phyloP scores from a whole-genome alignment of 768 basidiomycete genomes.

The Podaxis pistillaris region DNA sequence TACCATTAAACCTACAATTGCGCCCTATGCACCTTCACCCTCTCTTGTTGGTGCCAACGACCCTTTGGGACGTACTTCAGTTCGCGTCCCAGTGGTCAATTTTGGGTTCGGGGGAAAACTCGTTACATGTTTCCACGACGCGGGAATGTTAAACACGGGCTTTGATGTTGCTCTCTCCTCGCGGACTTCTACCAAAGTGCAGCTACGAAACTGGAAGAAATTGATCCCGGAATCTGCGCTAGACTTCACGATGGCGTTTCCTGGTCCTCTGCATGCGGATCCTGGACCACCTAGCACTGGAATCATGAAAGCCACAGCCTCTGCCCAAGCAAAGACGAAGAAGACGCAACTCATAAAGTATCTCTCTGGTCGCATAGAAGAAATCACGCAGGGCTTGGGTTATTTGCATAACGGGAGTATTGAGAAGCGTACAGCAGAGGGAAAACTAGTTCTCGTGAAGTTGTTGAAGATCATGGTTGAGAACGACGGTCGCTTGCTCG shows the following conservation, averaged over 20 bases:
- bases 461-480: slow-evolving; percentile 81
- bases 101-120: slow-evolving; percentile 96
- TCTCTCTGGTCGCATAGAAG: slow-evolving; percentile 69
- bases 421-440: slow-evolving; percentile 65
- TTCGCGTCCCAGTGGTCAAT: slow-evolving; percentile 74
- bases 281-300: slow-evolving; percentile 60
- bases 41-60: slow-evolving; percentile 82
- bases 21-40: slow-evolving; percentile 80
- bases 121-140: slow-evolving; percentile 83
- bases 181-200: slow-evolving; percentile 65
- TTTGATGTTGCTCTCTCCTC: slow-evolving; percentile 78
- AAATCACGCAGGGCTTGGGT: slow-evolving; percentile 73
- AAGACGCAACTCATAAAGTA: slow-evolving; percentile 78
- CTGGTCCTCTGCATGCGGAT: slow-evolving; percentile 86
- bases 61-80: slow-evolving; percentile 70
- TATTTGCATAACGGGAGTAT: slow-evolving; percentile 50
- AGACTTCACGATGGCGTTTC: slow-evolving; percentile 57
- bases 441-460: slow-evolving; percentile 70
- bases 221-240: slow-evolving; percentile 68
- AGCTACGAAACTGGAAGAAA: slow-evolving; percentile 64
- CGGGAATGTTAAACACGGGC: slow-evolving; percentile 62
- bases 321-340: slow-evolving; percentile 75
- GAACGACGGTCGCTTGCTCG: slow-evolving; percentile 83
- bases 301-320: slow-evolving; percentile 68
- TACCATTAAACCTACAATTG: slow-evolving; percentile 37